These are phyloP conservation scores for Biancaea sappan DNA, from an alignment of 306 rosid genomes.

Conservation along the genomic window DNA sequence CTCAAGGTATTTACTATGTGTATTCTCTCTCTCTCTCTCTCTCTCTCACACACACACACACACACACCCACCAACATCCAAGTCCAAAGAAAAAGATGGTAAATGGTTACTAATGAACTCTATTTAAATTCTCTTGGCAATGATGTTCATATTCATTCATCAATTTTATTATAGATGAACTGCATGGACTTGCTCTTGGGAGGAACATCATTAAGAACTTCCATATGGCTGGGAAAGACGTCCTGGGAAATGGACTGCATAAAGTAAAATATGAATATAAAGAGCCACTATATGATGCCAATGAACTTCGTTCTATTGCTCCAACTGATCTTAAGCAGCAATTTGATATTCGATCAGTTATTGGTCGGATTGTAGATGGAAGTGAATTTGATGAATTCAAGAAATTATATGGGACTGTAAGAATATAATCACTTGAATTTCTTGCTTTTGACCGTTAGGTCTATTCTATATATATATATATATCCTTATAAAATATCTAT, in stretches of 20 bases:
- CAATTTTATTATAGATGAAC: slow-evolving; percentile 62
- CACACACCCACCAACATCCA: background rate
- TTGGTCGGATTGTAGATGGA: slow-evolving; percentile 90
- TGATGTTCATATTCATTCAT: slow-evolving; percentile 26
- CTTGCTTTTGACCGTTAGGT: slow-evolving; percentile 15
- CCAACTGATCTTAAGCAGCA: slow-evolving; percentile 89
- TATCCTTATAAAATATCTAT: slow-evolving; percentile 27
- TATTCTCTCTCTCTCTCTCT: background rate
- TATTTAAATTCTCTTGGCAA: background rate
- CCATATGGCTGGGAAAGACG: slow-evolving; percentile 87
- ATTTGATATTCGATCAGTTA: slow-evolving; percentile 86
- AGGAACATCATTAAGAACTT: slow-evolving; percentile 86
- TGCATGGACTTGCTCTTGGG: slow-evolving; percentile 87
- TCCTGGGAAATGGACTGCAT: slow-evolving; percentile 45
- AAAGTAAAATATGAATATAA: slow-evolving; percentile 45
- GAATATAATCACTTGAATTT: slow-evolving; percentile 51
- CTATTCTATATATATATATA: background rate
- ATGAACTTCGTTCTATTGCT: slow-evolving; percentile 88
- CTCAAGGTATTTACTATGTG: slow-evolving; percentile 65
- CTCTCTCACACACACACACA: background rate
- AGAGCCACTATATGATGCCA: slow-evolving; percentile 74
- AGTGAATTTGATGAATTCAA: slow-evolving; percentile 99
- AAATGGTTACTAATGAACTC: slow-evolving; percentile 1
- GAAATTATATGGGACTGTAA: slow-evolving; percentile 96
- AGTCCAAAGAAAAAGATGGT: slow-evolving; percentile 7